These are phyloP conservation scores for Petunia hybrid DNA, from an alignment of 305 asterid genomes.

Conservation along the genomic window DNA sequence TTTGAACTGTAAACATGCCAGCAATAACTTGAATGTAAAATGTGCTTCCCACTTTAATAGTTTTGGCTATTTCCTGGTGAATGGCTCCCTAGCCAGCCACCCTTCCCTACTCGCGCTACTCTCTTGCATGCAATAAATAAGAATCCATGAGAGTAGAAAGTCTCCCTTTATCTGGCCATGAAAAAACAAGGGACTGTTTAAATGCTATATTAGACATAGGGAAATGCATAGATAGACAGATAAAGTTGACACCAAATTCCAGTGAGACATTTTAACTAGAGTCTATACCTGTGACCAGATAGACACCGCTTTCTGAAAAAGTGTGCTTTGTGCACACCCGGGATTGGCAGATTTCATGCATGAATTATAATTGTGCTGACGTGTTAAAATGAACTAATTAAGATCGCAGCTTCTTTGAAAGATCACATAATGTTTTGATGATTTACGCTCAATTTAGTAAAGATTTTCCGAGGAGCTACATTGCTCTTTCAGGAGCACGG, in stretches of 20 bases:
- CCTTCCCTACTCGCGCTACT: background rate
- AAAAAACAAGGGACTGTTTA: background rate
- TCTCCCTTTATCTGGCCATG: background rate
- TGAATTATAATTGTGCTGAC: too few relatives aligned
- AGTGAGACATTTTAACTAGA: too few relatives aligned
- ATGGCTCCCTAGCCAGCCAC: background rate
- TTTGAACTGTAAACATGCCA: background rate
- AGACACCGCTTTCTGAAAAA: too few relatives aligned
- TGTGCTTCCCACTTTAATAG: background rate
- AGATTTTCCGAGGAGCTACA: background rate
- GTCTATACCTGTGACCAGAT: too few relatives aligned
- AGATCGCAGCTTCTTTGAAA: too few relatives aligned
- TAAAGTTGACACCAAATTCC: too few relatives aligned
- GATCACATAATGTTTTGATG: background rate
- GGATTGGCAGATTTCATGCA: too few relatives aligned
- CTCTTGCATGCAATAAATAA: background rate
- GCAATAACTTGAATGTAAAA: slow-evolving; percentile 1
- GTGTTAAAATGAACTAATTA: too few relatives aligned
- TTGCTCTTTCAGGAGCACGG: background rate
- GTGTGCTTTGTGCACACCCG: too few relatives aligned
- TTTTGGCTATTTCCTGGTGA: background rate
- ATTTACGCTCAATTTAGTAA: background rate
- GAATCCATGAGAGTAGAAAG: background rate
- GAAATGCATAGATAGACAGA: background rate
- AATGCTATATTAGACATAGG: background rate